Conservation (phyloP, 2,329 filamentous ascomycete species). For the Xylariaceae sp. region DNA sequence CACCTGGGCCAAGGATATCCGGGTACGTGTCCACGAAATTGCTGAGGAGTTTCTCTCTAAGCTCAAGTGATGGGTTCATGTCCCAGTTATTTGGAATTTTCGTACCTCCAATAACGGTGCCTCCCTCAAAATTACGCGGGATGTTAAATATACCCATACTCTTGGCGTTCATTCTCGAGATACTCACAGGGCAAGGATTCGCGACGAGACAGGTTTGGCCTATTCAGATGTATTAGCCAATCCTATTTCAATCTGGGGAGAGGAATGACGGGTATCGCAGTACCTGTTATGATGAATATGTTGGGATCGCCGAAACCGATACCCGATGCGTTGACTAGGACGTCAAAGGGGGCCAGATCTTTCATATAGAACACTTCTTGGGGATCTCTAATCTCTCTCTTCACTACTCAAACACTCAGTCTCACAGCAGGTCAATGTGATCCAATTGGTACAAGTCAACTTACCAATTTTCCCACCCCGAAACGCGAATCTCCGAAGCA, state of each 20-base stretch:
- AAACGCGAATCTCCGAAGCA: conserved; percentile 40
- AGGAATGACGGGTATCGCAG: background rate
- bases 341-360: conserved; percentile 26
- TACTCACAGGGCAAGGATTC: no score
- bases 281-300: background rate
- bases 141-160: background rate
- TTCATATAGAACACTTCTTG: conserved; percentile 37
- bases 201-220: no score
- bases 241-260: background rate
- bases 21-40: no score
- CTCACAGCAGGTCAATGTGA: background rate
- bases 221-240: no score
- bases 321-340: conserved; percentile 43
- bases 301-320: background rate
- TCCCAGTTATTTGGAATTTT: background rate
- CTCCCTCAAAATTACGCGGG: background rate
- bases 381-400: conserved; percentile 34
- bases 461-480: conserved; percentile 31
- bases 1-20: no score
- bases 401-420: conserved; percentile 21
- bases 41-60: background rate
- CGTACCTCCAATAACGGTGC: background rate
- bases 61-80: background rate
- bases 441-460: background rate
- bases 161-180: no score